A percentile compares a stretch with the other conserved stretches of the same genome.
These are phyloP conservation scores for Aureobasidium vineae DNA, from an alignment of 2,329 filamentous ascomycete genomes.

Conservation along the genomic window DNA sequence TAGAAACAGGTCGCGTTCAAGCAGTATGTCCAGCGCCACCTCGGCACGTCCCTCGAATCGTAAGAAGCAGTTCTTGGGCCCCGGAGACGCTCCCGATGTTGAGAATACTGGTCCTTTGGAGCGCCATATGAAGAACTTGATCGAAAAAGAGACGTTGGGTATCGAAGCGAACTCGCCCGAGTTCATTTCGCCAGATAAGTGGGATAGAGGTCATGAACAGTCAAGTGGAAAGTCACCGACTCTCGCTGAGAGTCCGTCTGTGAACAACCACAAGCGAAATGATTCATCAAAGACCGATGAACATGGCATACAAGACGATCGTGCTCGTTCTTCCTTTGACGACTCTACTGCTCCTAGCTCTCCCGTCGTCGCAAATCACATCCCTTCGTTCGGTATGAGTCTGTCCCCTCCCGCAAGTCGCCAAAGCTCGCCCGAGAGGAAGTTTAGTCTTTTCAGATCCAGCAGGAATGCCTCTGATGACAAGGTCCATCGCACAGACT, in stretches of 20 bases:
- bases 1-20: constrained; percentile 26
- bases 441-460: constrained; percentile 45
- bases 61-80: constrained; percentile 59
- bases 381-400: constrained; percentile 39
- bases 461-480: constrained; percentile 37
- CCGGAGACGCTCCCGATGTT: constrained; percentile 39
- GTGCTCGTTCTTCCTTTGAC: constrained; percentile 43
- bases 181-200: constrained; percentile 44
- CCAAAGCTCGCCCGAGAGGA: constrained; percentile 38
- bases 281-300: constrained; percentile 11
- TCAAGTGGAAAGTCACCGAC: background rate
- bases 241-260: background rate
- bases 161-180: constrained; percentile 38
- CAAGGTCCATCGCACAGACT: constrained; percentile 37
- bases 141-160: constrained; percentile 45
- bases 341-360: constrained; percentile 43
- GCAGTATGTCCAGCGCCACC: constrained; percentile 37
- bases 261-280: constrained; percentile 12
- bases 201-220: constrained; percentile 33
- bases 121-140: constrained; percentile 45
- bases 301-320: constrained; percentile 29
- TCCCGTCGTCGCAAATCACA: constrained; percentile 37
- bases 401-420: constrained; percentile 42
- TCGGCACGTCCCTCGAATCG: constrained; percentile 42
- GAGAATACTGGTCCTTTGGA: constrained; percentile 50